These are phyloP conservation scores for Phialocephala subalpina DNA, from an alignment of 2,329 filamentous ascomycete species.

Conservation along the genomic window DNA sequence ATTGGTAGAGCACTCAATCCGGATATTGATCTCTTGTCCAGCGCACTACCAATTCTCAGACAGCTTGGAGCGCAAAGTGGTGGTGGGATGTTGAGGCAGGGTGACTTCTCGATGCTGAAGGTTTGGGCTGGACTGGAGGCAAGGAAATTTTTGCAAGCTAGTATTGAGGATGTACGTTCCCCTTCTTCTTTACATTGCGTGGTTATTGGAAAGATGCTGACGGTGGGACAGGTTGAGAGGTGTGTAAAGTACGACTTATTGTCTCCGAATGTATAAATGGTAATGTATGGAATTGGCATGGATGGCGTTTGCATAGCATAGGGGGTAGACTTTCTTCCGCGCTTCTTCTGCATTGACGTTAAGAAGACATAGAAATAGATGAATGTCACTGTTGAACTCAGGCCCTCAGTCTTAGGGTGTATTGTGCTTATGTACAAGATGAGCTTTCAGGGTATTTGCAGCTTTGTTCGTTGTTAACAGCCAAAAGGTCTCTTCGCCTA, in stretches of 20 bases:
- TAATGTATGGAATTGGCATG: constrained; percentile 7
- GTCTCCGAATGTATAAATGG: constrained; percentile 78
- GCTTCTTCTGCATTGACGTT: neutral
- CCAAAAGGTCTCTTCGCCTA: too few relatives aligned
- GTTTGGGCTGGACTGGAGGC: constrained; percentile 94
- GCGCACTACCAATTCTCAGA: constrained; percentile 88
- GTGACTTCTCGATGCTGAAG: constrained; percentile 85
- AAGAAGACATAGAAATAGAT: constrained; percentile 7
- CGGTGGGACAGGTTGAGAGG: constrained; percentile 70
- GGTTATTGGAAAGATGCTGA: constrained; percentile 22
- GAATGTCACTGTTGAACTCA: neutral
- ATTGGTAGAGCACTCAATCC: constrained; percentile 91
- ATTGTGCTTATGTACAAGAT: too few relatives aligned
- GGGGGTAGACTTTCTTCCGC: constrained; percentile 2
- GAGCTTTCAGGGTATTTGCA: too few relatives aligned
- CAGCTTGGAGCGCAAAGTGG: constrained; percentile 84
- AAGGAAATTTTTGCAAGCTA: constrained; percentile 87
- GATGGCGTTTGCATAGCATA: constrained; percentile 13
- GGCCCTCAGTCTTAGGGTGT: neutral
- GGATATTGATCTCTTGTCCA: constrained; percentile 83
- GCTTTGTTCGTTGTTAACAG: too few relatives aligned
- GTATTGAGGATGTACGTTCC: constrained; percentile 79
- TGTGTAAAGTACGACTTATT: constrained; percentile 92
- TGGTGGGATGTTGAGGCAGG: constrained; percentile 71
- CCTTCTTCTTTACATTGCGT: constrained; percentile 4